Evolutionary conservation across 2,329 filamentous ascomycete species (phyloP), one percentile per base, ranked within the genome.

Genomic region (Neofusicoccum cordaticola): DNA sequence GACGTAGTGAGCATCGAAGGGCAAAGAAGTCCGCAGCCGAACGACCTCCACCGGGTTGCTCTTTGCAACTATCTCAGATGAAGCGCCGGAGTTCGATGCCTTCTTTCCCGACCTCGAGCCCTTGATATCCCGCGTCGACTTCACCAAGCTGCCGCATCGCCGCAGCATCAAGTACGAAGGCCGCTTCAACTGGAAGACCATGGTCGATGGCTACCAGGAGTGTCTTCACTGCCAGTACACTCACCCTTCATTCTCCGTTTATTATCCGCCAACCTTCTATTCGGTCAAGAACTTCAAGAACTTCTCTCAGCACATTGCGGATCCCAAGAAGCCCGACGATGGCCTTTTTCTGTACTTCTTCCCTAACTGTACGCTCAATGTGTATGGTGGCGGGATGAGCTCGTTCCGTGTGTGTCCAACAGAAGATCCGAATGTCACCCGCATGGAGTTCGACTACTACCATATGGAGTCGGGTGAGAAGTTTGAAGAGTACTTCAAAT

Each of bases 391-490:
- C 0, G 84, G 84, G 3, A 85, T 86, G 83, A 82, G 81, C 11
- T 83, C 79, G 4, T 86, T 85, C 73, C 80, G 84, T 1, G 83
- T 85, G 1, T 83, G 83, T 66, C 84, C 84, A 0, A 82, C 80
- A 0, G 72, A 78, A 0, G 77, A 83, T 27, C 83, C 84, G 0
- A 77, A 79, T 0, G 74, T 83, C 17, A 82, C 81, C 0, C 75
- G 82, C 13, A 86, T 86, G 84, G 83, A 86, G 68, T 86, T 86
- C 65, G 84, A 86, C 69, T 86, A 86, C 67, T 86, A 85, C 67
- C 83, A 86, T 65, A 68, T 77, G 35, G 81, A 79, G 39, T 76
- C 74, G 0, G 82, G 79, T 6, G 79, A 84, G n/a, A 81, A 82
- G 52, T 86, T 86, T 66, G 82, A 85, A 65, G 79, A 84, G 5